Base-by-base conservation (phyloP, 208 protist species). In the Naegleria fowleri region DNA sequence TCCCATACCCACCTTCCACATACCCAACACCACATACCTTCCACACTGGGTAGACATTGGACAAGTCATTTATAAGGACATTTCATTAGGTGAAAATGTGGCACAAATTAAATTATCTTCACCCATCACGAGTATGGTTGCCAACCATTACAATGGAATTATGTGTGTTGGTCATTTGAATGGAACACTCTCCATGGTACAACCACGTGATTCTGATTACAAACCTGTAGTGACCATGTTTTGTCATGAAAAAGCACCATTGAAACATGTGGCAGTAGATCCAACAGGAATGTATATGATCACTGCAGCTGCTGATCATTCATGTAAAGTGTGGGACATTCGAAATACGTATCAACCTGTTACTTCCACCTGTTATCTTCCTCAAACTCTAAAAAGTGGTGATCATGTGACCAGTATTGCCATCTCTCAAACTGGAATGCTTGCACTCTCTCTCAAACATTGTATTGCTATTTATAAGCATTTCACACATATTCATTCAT, bases 281-380 rank as follows among this genome's bases (percentile, higher is more conserved):
- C 83, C n/a, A 36, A 67, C 51, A 55, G 90, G 91, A 38, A 93
- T 92, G 40, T 93, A 96, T 91, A 93, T 98, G 88, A 94, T 93
- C 0, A 98, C 96, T 11, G 39, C 93, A 1, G 96, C 95, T 11
- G n/a, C 91, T 6, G 97, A 98, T 90, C 87, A 93, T 5, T 75
- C 91, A 38, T 48, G 98, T 40, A 95, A 96, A 83, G 90, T 98
- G 11, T 98, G 95, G 94, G 97, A 98, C 90, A 39, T 98, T 16
- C 75, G 97, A 43, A 98, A 90, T 58, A 88, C 89, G 38, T 91
- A 91, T 58, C 83, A 87, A 86, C 58, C 85, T 9, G 0, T 67
- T 25, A 88, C 43, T 29, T n/a, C 88, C 52, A n/a, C n/a, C n/a
- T n/a, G n/a, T n/a, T n/a, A 40, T 90, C 36, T 2, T 36, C 11